phyloP scores from a whole-genome alignment of 495 filamentous ascomycete genomes.

The Alectoria sarmentosa region DNA sequence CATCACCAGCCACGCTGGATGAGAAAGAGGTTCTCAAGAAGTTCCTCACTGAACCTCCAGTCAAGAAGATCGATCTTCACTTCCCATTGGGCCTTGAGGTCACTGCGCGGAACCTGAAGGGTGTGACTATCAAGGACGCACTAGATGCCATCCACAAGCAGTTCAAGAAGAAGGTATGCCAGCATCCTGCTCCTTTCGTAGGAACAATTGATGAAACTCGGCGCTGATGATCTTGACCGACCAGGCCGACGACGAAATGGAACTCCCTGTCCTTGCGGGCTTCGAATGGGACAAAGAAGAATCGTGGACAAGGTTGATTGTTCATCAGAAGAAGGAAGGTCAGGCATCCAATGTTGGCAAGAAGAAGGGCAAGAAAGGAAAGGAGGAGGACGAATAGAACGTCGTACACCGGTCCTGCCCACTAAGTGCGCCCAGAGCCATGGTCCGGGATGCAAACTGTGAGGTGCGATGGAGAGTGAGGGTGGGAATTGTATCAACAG shows the following conservation, averaged over 20 bases:
- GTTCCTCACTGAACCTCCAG: slow-evolving; percentile 65
- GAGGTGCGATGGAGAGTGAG: not conserved
- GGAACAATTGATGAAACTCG: not conserved
- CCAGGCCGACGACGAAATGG: slow-evolving; percentile 83
- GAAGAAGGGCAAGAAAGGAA: slow-evolving; percentile 44
- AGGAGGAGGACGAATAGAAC: slow-evolving; percentile 14
- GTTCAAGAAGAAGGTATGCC: slow-evolving; percentile 79
- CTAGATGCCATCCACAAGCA: slow-evolving; percentile 89
- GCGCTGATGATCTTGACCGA: slow-evolving; percentile 20
- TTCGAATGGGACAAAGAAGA: slow-evolving; percentile 95
- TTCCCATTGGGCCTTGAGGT: slow-evolving; percentile 84
- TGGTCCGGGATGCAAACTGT: not conserved
- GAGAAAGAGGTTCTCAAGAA: slow-evolving; percentile 79
- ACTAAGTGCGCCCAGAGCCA: not conserved
- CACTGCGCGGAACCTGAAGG: slow-evolving; percentile 81
- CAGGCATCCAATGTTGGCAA: slow-evolving; percentile 51
- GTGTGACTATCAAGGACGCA: slow-evolving; percentile 92
- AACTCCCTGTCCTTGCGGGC: slow-evolving; percentile 73
- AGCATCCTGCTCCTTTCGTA: not conserved
- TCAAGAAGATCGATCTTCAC: slow-evolving; percentile 90
- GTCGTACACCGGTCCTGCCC: not conserved
- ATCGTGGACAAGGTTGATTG: slow-evolving; percentile 65
- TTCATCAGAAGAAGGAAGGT: slow-evolving; percentile 72
- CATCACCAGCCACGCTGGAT: slow-evolving; percentile 63
- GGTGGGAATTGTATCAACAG: slow-evolving; percentile 5